phyloP scores from a whole-genome alignment of 2,329 filamentous ascomycete genomes.

The Claviceps capensis region DNA sequence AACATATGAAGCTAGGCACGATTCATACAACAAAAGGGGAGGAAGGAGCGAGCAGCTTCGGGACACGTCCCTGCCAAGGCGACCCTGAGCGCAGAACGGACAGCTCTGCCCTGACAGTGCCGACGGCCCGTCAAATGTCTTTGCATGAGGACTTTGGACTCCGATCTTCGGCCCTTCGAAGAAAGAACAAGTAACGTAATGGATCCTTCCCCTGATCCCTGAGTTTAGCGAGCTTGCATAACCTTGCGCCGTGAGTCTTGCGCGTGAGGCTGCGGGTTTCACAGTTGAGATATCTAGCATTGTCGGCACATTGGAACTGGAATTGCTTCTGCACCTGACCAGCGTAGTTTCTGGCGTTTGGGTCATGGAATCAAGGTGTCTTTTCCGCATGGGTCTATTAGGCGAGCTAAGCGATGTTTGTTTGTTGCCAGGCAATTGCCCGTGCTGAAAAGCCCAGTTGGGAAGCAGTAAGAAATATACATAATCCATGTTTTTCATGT shows the following conservation, averaged over 20 bases:
- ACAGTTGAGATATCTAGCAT: too few relatives aligned
- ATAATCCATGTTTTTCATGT: too few relatives aligned
- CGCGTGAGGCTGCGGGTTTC: too few relatives aligned
- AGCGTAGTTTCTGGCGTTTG: too few relatives aligned
- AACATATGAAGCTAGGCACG: background rate
- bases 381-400: too few relatives aligned
- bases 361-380: too few relatives aligned
- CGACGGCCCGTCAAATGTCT: background rate
- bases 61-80: slow-evolving; percentile 1
- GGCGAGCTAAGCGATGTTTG: too few relatives aligned
- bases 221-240: background rate
- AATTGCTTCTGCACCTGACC: too few relatives aligned
- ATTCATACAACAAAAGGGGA: background rate
- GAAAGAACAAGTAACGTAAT: background rate
- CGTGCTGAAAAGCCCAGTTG: too few relatives aligned
- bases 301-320: too few relatives aligned
- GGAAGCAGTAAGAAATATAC: too few relatives aligned
- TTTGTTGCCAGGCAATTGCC: too few relatives aligned
- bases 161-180: background rate
- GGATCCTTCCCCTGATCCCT: background rate
- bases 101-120: slow-evolving; percentile 2
- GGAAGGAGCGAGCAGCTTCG: slow-evolving; percentile 1
- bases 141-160: background rate
- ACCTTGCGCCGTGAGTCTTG: background rate
- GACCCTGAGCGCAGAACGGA: background rate